Percentiles rank a stretch among this genome's conserved stretches.
These are phyloP conservation scores for Russula abietina DNA, from an alignment of 768 basidiomycete species.

Conservation along the genomic window DNA sequence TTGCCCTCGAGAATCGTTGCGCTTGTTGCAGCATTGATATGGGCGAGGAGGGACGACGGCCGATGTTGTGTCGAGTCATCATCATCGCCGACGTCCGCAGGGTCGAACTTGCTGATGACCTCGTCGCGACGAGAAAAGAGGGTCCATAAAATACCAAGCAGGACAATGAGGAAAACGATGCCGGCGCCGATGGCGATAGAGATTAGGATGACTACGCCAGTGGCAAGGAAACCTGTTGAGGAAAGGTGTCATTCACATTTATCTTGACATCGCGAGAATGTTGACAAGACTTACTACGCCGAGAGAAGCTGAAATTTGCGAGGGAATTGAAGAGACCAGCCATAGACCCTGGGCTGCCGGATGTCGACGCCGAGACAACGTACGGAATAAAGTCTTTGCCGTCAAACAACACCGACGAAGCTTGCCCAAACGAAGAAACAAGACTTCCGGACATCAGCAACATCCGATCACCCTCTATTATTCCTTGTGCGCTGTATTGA, in stretches of 20 bases:
- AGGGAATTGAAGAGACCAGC: conserved; percentile 81
- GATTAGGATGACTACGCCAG: conserved; percentile 91
- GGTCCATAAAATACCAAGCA: conserved; percentile 85
- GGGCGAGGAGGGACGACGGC: conserved; percentile 82
- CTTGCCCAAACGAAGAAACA: conserved; percentile 61
- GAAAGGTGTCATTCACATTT: conserved; percentile 18
- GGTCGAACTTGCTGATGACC: conserved; percentile 56
- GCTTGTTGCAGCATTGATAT: conserved; percentile 86
- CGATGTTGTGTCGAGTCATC: conserved; percentile 65
- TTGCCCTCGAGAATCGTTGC: conserved; percentile 66
- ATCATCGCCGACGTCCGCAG: conserved; percentile 63
- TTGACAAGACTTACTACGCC: conserved; percentile 48
- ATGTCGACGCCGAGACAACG: conserved; percentile 56
- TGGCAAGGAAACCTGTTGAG: conserved; percentile 71
- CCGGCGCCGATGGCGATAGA: conserved; percentile 96
- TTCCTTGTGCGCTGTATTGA: conserved; percentile 59
- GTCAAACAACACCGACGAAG: conserved; percentile 83
- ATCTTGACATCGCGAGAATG: conserved; percentile 10
- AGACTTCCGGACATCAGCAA: conserved; percentile 82
- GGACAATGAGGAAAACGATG: conserved; percentile 79
- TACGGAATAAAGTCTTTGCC: conserved; percentile 80
- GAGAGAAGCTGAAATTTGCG: conserved; percentile 65
- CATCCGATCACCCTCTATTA: conserved; percentile 82
- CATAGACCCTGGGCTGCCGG: conserved; percentile 64
- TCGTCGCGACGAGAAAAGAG: conserved; percentile 80